These are phyloP conservation scores for Epichloe scottii DNA, from an alignment of 2,329 filamentous ascomycete genomes.

Conservation along the genomic window DNA sequence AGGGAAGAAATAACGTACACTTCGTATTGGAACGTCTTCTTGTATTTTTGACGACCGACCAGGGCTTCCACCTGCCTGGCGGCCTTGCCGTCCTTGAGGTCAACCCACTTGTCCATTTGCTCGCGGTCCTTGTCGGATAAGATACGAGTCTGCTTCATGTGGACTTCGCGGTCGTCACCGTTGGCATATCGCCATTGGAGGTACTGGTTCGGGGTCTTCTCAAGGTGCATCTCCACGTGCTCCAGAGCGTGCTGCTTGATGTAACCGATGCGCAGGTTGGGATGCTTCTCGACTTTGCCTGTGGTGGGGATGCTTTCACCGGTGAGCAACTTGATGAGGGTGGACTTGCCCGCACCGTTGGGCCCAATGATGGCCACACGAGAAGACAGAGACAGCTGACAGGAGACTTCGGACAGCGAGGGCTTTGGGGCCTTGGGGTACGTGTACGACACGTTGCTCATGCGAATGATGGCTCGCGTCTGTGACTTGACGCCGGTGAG, in stretches of 20 bases:
- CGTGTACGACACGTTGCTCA: constrained; percentile 84
- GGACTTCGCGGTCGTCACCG: constrained; percentile 90
- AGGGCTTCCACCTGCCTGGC: constrained; percentile 69
- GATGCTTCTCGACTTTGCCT: constrained; percentile 94
- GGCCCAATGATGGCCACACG: constrained; percentile 92
- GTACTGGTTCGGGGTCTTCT: constrained; percentile 99
- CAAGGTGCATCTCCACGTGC: constrained; percentile 98
- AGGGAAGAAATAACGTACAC: constrained; percentile 43
- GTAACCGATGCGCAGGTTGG: constrained; percentile 96
- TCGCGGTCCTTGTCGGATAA: constrained; percentile 72
- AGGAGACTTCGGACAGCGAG: constrained; percentile 78
- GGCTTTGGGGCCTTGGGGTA: constrained; percentile 85
- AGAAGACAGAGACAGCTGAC: constrained; percentile 76
- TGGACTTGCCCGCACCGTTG: constrained; percentile 97
- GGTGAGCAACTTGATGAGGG: constrained; percentile 92
- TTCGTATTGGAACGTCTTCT: constrained; percentile 99
- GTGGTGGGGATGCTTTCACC: constrained; percentile 75
- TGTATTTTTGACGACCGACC: constrained; percentile 95
- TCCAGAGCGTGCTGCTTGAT: constrained; percentile 99
- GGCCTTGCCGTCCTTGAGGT: constrained; percentile 73
- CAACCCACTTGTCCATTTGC: constrained; percentile 85
- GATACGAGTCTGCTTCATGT: constrained; percentile 93
- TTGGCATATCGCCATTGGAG: constrained; percentile 97
- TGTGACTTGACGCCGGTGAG: constrained; percentile 88
- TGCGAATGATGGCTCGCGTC: constrained; percentile 88